These are phyloP conservation scores for Epithele typhae DNA, from an alignment of 768 basidiomycete species.

Conservation along the genomic window DNA sequence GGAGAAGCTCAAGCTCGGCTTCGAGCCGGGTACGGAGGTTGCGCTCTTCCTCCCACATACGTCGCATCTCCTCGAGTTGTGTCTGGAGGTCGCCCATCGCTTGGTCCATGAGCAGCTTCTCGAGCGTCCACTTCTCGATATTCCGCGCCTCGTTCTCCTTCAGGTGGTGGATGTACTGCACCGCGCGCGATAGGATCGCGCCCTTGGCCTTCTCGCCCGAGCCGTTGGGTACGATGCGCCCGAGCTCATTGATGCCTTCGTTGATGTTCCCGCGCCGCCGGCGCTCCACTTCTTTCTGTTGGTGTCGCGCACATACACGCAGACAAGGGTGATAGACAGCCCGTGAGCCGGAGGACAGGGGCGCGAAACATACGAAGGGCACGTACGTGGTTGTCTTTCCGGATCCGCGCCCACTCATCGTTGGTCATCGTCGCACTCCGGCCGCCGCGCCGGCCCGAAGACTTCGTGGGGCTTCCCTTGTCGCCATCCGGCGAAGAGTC, in stretches of 20 bases:
- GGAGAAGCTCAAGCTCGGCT: conserved; percentile 55
- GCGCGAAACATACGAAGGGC: neutral
- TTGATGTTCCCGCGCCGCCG: conserved; percentile 94
- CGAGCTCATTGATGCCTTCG: conserved; percentile 91
- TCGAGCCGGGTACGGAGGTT: conserved; percentile 54
- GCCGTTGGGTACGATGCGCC: conserved; percentile 82
- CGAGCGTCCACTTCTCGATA: conserved; percentile 91
- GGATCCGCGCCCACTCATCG: conserved; percentile 37
- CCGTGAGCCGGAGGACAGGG: neutral
- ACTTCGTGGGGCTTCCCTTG: conserved; percentile 10
- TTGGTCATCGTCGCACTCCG: conserved; percentile 28
- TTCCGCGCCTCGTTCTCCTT: conserved; percentile 89
- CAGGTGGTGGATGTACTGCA: conserved; percentile 87
- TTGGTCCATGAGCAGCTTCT: conserved; percentile 90
- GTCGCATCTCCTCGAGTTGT: conserved; percentile 76
- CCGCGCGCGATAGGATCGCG: conserved; percentile 81
- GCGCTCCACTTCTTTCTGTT: conserved; percentile 97
- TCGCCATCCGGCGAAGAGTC: conserved; percentile 11
- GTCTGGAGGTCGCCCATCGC: conserved; percentile 84
- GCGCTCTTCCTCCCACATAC: conserved; percentile 80
- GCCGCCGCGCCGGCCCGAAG: conserved; percentile 19
- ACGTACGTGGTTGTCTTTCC: conserved; percentile 45
- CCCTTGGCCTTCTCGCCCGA: conserved; percentile 89
- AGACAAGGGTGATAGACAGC: too few relatives aligned
- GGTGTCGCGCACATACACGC: too few relatives aligned